Base-by-base conservation (phyloP, 2,329 filamentous ascomycete genomes). In the Diaporthe sp. region DNA sequence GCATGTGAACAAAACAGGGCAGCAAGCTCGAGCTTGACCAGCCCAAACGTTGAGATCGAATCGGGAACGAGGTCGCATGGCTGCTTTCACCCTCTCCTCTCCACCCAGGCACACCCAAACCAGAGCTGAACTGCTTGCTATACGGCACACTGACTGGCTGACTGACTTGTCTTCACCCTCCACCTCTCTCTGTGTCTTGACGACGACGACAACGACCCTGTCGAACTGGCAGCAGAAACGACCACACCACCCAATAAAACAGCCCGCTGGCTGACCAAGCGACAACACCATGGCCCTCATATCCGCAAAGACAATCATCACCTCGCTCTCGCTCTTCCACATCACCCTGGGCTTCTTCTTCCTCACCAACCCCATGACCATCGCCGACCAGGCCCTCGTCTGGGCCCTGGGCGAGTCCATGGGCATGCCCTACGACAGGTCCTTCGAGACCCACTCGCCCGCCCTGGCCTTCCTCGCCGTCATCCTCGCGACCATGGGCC, bases 271-370 rank as follows among this genome's bases (percentile, higher is more conserved):
- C 63, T 20, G n/a, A n/a, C 47, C 31, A 68, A 53, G 20, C 44
- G 31, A 65, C 80, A 87, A 72, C 77, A 39, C 0, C 0, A 98
- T 98, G 96, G 93, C 92, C 44, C 88, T 97, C 83, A 90, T 98
- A 81, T 95, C 94, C 2, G 92, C 93, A 76, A 93, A 90, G 82
- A 94, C 93, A 12, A 93, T 98, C 83, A 93, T 98, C 80, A 93
- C 94, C 80, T 93, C 92, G 71, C 87, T 98, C 79, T 94, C 94
- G 79, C 90, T 98, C 82, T 95, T 97, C 87, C 94, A 98, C 85
- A 85, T 98, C 78, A 94, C 94, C 8, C 87, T 97, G 67, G 95
- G 93, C 80, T 95, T 93, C 85, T 95, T 97, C 87, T 93, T 98
- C 86, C 88, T 97, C 80, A 93, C 91, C 57, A 92, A 89, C 75